Evolutionary conservation across 2,329 filamentous ascomycete species (phyloP), one percentile per base, ranked within the genome.

Genomic region (Plectosphaerella cucumerina): DNA sequence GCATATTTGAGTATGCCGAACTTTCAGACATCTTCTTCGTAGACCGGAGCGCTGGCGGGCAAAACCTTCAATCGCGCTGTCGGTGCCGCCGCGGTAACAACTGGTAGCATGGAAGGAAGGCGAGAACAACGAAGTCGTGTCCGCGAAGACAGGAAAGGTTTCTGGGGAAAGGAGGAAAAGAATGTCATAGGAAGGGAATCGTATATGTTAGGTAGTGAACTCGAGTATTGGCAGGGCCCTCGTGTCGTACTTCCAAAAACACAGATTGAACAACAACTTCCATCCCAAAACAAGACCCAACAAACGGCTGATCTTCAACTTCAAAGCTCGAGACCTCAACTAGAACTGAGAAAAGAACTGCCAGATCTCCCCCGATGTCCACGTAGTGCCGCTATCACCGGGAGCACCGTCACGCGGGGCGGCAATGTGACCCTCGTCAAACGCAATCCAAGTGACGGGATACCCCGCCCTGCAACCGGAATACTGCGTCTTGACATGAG

Each of bases 11-110:
- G n/a, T n/a, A n/a, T n/a, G n/a, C n/a, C n/a, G n/a, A n/a, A n/a
- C n/a, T n/a, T n/a, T n/a, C n/a, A n/a, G n/a, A n/a, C n/a, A n/a
- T n/a, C n/a, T n/a, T n/a, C n/a, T 70, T 81, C 26, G 77, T 81
- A 53, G 80, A 77, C 0, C 80, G 78, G 54, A 81, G 80, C 55
- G 77, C 77, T 4, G 72, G 77, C 45, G 70, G 80, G 44, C 78
- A 79, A 46, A 77, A 76, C 1, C 57, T 75, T 0, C 79, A 78
- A 47, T 65, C 76, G 0, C 35, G 35, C 35, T n/a, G 15, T n/a
- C n/a, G n/a, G n/a, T n/a, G n/a, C n/a, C n/a, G n/a, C n/a, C n/a
- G n/a, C n/a, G n/a, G n/a, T n/a, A n/a, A n/a, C n/a, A n/a, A n/a
- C n/a, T n/a, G n/a, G n/a, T n/a, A n/a, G 35, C 17, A 11, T n/a